phyloP scores from a whole-genome alignment of 768 basidiomycete genomes.

The Boletus huronensis region DNA sequence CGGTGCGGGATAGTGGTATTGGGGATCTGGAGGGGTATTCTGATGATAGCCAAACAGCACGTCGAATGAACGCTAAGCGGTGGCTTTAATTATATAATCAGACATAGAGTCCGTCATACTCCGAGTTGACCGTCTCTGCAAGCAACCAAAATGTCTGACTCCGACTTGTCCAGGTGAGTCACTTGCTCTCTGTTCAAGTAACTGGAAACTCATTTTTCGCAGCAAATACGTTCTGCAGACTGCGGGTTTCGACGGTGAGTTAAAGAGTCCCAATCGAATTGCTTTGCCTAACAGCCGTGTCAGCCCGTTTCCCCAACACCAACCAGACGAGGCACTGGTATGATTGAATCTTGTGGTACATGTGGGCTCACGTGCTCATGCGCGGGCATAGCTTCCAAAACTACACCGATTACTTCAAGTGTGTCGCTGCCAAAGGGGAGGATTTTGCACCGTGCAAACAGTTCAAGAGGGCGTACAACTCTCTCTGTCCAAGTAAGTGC shows the following conservation, averaged over 20 bases:
- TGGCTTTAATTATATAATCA: constrained; percentile 29
- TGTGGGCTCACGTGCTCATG: not conserved
- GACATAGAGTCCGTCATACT: constrained; percentile 34
- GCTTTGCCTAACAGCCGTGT: constrained; percentile 12
- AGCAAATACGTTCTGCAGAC: constrained; percentile 92
- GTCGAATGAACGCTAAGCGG: not conserved
- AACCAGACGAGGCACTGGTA: constrained; percentile 98
- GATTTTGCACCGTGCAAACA: constrained; percentile 99
- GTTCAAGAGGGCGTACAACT: constrained; percentile 94
- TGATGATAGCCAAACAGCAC: not conserved
- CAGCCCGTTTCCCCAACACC: constrained; percentile 85
- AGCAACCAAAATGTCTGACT: constrained; percentile 57
- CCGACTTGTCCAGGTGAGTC: constrained; percentile 51
- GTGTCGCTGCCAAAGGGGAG: constrained; percentile 94
- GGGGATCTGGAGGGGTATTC: not conserved
- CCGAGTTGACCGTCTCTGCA: constrained; percentile 34
- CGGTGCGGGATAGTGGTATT: not conserved
- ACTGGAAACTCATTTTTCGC: constrained; percentile 16
- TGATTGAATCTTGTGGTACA: constrained; percentile 19
- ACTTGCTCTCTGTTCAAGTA: not conserved
- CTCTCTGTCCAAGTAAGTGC: constrained; percentile 92
- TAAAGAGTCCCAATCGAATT: not conserved
- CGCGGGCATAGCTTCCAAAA: constrained; percentile 73
- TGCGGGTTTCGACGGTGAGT: constrained; percentile 86
- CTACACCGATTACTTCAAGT: constrained; percentile 99